Base-by-base conservation (phyloP, 2,329 filamentous ascomycete species). In the Fusarium paranaense region DNA sequence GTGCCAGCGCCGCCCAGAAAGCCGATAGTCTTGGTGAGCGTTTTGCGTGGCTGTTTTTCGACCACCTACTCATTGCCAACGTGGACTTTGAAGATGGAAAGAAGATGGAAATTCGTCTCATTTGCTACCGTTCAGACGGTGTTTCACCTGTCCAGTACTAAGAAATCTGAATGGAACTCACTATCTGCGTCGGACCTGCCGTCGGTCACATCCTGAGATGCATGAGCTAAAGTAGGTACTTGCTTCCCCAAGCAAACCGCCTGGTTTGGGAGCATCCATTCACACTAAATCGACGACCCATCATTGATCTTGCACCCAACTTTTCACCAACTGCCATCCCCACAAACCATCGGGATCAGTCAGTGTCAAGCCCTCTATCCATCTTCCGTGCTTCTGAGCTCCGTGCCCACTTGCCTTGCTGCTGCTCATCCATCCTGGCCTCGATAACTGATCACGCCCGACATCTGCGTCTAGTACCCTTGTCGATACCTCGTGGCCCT, bases 131-230 rank as follows among this genome's bases (percentile, higher is more conserved):
- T 57, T 9, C 5, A 37, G 52, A 13, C 33, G 45, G 60, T 33
- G 42, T 62, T 50, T 62, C 42, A 50, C 40, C 35, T 14, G 52
- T 57, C 13, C 25, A 50, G 16, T 32, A 32, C 47, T 52, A 52
- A 64, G 18, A 37, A 50, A 32, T 52, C 18, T 42, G 32, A 37
- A 50, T 54, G 56, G 59, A 50, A 57, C 22, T 47, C 47, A 56
- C 45, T 60, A 47, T 67, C 32, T 72, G 61, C n/a, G 40, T 74
- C 71, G 68, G 68, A 32, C 64, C 71, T 64, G 60, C 71, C 71
- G 68, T 69, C 62, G 59, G 62, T 63, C 50, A 62, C 45, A 54
- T 62, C 60, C 30, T 54, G 27, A 37, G n/a, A 42, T 73, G 71
- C 60, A 63, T 47, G 38, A 74, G 61, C 45, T 47, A 54, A 69